Evolutionary conservation across 1,284 basidiomycete species (phyloP), one percentile per base, ranked within the genome.

Genomic region (Sanghuangporus baumii): DNA sequence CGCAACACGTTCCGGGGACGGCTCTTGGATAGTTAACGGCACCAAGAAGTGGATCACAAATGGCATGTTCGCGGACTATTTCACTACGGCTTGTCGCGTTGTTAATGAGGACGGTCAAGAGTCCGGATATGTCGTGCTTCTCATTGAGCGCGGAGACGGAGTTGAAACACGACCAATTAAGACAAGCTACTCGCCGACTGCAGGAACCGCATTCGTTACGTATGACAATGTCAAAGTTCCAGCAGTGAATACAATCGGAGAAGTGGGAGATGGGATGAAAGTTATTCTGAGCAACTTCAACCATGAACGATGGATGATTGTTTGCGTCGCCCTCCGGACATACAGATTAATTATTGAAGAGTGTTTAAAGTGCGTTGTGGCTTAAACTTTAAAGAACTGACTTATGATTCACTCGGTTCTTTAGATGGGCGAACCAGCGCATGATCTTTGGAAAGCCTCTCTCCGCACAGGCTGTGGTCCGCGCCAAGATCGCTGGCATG

Each of bases 41-140:
- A 94, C 91, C 6, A 96, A 96, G 75, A 91, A 91, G 86, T 97
- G 95, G 95, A 98, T 98, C 70, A 96, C 95, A 52, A 97, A 96
- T 69, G 95, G 94, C 52, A 84, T 79, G 7, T 91, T 88, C 70
- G 83, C 88, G 3, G 88, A 90, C 71, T 90, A 85, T 74, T 94
- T 95, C 74, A 91, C 89, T 0, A 89, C 88, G 2, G 83, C 84
- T 0, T 91, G 88, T 74, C 82, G 77, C 69, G 90, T 88, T 20
- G 84, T 88, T 66, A 84, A 83, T 65, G 55, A 72, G 51, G 54
- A 59, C 14, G 57, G 58, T n/a, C 48, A 40, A 8, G 41, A 63
- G 23, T n/a, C 31, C n/a, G 94, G 94, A 34, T 89, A 94, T 65
- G 90, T 92, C 36, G 93, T 96, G 64, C 87, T 99, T 68, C 83